Percentiles rank a stretch among this genome's conserved stretches.
Conservation (phyloP, 2,329 filamentous ascomycete species). For the Hypoxylon sp. region DNA sequence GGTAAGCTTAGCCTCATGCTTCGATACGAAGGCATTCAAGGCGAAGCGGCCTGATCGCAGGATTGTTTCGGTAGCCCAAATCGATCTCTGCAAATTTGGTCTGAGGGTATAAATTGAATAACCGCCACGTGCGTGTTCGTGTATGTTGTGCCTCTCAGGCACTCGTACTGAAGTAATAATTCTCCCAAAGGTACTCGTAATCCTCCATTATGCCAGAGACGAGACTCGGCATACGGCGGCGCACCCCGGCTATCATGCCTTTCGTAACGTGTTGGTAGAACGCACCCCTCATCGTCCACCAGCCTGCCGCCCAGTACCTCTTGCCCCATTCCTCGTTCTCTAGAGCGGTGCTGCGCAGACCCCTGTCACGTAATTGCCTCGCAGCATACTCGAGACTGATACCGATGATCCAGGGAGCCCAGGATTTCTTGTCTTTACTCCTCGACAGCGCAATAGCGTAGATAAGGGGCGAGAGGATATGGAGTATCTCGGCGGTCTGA, state of each 20-base stretch:
- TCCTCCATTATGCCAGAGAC: conserved; percentile 89
- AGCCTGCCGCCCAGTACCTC: conserved; percentile 87
- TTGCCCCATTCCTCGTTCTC: conserved; percentile 91
- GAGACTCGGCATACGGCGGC: conserved; percentile 79
- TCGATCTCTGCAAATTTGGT: background rate
- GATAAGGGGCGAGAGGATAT: conserved; percentile 86
- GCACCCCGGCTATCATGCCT: conserved; percentile 74
- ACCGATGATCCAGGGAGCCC: conserved; percentile 91
- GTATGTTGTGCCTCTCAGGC: conserved; percentile 19
- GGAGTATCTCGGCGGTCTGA: conserved; percentile 86
- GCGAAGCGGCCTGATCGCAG: background rate
- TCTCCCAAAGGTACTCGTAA: conserved; percentile 98
- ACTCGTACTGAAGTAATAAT: conserved; percentile 86
- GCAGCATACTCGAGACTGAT: conserved; percentile 86
- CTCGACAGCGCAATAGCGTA: conserved; percentile 86
- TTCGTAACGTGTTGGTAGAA: conserved; percentile 94
- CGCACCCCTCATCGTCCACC: conserved; percentile 97
- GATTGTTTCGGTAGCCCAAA: background rate
- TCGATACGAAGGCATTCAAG: background rate
- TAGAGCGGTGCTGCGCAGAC: conserved; percentile 81
- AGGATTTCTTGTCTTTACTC: conserved; percentile 76
- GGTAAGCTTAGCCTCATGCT: background rate
- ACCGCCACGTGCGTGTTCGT: background rate
- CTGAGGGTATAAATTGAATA: background rate
- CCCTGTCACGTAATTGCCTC: conserved; percentile 78